These are phyloP conservation scores for Limonium bicolor DNA, from an alignment of 148 eudicot species.

Conservation along the genomic window DNA sequence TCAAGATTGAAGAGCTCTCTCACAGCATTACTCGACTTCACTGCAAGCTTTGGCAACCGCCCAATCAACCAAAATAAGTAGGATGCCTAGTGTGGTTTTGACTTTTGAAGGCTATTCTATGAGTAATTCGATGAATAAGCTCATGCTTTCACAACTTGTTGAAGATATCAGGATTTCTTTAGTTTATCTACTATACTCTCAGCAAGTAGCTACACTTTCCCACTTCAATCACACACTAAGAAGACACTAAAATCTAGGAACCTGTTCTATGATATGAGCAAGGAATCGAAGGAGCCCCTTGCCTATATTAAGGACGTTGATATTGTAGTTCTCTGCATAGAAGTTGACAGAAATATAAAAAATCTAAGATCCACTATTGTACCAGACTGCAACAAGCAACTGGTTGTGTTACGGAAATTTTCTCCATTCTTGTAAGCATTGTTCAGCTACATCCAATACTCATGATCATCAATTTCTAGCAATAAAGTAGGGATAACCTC, in stretches of 20 bases:
- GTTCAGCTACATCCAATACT: slow-evolving; percentile 93
- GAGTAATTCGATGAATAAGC: slow-evolving; percentile 43
- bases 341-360: slow-evolving; percentile 87
- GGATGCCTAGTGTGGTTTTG: slow-evolving; percentile 48
- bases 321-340: slow-evolving; percentile 88
- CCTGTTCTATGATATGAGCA: slow-evolving; percentile 61
- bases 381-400: slow-evolving; percentile 69
- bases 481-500: slow-evolving; percentile 61
- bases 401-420: slow-evolving; percentile 69
- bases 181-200: slow-evolving; percentile 58
- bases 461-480: slow-evolving; percentile 58
- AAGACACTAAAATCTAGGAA: slow-evolving; percentile 71
- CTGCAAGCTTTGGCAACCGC: slow-evolving; percentile 60
- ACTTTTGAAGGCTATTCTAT: slow-evolving; percentile 48
- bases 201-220: slow-evolving; percentile 67
- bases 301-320: slow-evolving; percentile 74
- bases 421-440: slow-evolving; percentile 96
- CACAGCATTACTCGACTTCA: slow-evolving; percentile 67
- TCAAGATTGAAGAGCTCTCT: slow-evolving; percentile 58
- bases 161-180: slow-evolving; percentile 37
- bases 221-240: slow-evolving; percentile 89
- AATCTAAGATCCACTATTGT: slow-evolving; percentile 60
- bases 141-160: slow-evolving; percentile 55
- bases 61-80: slow-evolving; percentile 49
- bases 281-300: slow-evolving; percentile 57